phyloP scores from a whole-genome alignment of 2,329 filamentous ascomycete species.

The Monosporascus sp. region DNA sequence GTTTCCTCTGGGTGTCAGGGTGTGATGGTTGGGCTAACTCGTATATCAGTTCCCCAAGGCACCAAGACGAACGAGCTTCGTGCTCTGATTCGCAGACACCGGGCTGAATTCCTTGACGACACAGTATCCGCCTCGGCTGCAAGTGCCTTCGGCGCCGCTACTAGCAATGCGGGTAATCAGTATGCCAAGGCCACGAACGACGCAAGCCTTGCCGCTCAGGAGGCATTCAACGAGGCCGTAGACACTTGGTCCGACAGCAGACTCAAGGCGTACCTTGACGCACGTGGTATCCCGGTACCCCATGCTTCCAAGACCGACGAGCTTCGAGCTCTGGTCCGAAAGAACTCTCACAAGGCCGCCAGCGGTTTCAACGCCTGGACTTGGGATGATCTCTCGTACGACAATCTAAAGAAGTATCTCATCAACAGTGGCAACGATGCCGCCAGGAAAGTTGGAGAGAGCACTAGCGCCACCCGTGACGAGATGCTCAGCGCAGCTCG shows the following conservation, averaged over 20 bases:
- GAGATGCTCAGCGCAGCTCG: conserved; percentile 64
- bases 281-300: conserved; percentile 69
- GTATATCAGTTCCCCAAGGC: conserved; percentile 72
- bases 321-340: conserved; percentile 68
- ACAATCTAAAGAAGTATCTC: conserved; percentile 62
- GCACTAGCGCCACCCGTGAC: conserved; percentile 63
- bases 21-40: conserved; percentile 8
- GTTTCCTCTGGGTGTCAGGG: neutral
- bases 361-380: conserved; percentile 68
- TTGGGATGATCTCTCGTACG: conserved; percentile 69
- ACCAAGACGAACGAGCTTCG: conserved; percentile 86
- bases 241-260: conserved; percentile 68
- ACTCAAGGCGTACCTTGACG: conserved; percentile 72
- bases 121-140: conserved; percentile 52
- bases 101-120: conserved; percentile 65
- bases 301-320: conserved; percentile 67
- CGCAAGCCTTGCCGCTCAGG: conserved; percentile 54
- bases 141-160: conserved; percentile 65
- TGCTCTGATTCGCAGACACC: conserved; percentile 83
- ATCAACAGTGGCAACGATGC: conserved; percentile 45
- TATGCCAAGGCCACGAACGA: conserved; percentile 72
- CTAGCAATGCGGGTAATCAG: conserved; percentile 68
- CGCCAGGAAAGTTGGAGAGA: conserved; percentile 55
- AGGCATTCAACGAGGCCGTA: conserved; percentile 61
- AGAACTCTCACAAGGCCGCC: conserved; percentile 65